Evolutionary conservation across 1,284 basidiomycete genomes (phyloP).

Genomic region (Melampsora larici-populina): DNA sequence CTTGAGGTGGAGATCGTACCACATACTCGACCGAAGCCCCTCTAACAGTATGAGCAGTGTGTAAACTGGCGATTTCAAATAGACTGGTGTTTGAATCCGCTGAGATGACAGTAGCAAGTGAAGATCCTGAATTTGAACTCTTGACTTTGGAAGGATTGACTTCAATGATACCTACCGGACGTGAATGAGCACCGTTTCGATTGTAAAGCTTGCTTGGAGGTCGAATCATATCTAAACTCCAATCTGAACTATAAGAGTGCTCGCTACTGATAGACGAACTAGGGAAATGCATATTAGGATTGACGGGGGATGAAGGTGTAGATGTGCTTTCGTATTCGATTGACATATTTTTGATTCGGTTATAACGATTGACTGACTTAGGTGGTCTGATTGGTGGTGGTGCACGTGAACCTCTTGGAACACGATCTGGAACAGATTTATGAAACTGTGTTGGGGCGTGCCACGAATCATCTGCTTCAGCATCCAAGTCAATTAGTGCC

Average conservation of each 20-base stretch:
- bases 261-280: constrained; percentile 4
- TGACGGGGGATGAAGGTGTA: constrained; percentile 26
- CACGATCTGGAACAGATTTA: constrained; percentile 34
- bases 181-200: background rate
- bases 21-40: constrained; percentile 35
- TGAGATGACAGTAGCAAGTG: constrained; percentile 26
- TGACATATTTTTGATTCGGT: constrained; percentile 16
- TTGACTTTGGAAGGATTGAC: constrained; percentile 7
- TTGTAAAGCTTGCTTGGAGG: background rate
- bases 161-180: constrained; percentile 8
- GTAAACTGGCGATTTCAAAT: constrained; percentile 30
- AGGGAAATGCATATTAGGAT: constrained; percentile 12
- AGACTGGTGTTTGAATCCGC: constrained; percentile 32
- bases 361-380: constrained; percentile 37
- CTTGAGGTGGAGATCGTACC: constrained; percentile 6
- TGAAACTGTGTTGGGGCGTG: constrained; percentile 34
- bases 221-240: background rate
- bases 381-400: constrained; percentile 39
- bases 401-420: background rate
- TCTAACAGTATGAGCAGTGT: constrained; percentile 39
- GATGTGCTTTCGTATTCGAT: constrained; percentile 42
- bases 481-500: constrained; percentile 34
- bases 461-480: constrained; percentile 29
- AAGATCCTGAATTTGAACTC: constrained; percentile 25
- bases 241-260: background rate